A percentile compares a stretch with the other conserved stretches of the same genome.
Conservation (phyloP, 441 rosid genomes). For the Isatis lusitanica region DNA sequence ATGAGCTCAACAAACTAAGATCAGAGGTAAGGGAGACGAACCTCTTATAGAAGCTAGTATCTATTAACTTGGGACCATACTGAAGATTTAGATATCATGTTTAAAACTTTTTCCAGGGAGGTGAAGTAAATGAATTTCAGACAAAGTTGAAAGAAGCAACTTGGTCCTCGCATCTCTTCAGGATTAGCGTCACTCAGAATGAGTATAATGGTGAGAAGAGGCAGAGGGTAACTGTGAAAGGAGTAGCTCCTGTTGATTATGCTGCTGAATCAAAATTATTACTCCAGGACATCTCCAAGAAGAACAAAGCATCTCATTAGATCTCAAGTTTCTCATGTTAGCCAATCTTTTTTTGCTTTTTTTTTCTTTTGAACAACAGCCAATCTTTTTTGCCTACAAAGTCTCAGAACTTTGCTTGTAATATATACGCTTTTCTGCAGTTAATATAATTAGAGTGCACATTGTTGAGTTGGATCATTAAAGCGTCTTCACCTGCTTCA, state of each 20-base stretch:
- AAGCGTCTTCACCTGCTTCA: neutral
- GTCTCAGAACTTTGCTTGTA: constrained; percentile 16
- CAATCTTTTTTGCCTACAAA: neutral
- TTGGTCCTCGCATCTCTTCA: constrained; percentile 76
- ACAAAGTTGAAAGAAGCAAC: constrained; percentile 73
- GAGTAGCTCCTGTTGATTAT: constrained; percentile 71
- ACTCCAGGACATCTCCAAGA: constrained; percentile 72
- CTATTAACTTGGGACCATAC: neutral
- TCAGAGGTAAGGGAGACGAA: constrained; percentile 50
- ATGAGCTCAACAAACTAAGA: constrained; percentile 72
- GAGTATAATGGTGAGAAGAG: constrained; percentile 89
- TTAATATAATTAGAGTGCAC: neutral
- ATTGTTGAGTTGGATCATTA: neutral
- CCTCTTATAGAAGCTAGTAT: neutral
- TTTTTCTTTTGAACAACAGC: neutral
- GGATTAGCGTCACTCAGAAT: constrained; percentile 67
- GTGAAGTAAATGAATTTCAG: constrained; percentile 53
- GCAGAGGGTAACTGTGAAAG: constrained; percentile 81
- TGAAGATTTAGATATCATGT: neutral
- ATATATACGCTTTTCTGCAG: constrained; percentile 7
- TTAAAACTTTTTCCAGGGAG: constrained; percentile 46
- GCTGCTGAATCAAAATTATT: constrained; percentile 68
- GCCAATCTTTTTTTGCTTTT: neutral
- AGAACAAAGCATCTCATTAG: constrained; percentile 51
- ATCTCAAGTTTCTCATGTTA: neutral